Evolutionary conservation across 140 eudicot species (phyloP), one percentile per base, ranked within the genome.

Genomic region (Bidens hawaiensis): DNA sequence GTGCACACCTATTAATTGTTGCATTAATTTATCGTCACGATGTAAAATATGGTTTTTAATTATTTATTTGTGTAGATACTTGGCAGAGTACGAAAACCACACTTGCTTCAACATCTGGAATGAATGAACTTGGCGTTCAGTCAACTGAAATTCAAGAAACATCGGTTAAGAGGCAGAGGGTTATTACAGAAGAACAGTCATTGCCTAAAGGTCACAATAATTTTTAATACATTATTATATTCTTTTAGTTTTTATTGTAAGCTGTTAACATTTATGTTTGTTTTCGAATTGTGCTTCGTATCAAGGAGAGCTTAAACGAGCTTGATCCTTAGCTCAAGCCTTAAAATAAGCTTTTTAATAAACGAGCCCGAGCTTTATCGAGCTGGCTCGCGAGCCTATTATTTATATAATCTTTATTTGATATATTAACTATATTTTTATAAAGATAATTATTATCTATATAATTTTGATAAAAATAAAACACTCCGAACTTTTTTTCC

Each of bases 151-250:
- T 56, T 43, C 82, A 75, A 54, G 70, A 65, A 3, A 22, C 88
- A 0, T 24, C 76, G 22, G 65, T 31, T 10, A 70, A 79, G 56
- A 78, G 62, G 30, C 77, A 43, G 43, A 67, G 46, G 36, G 54
- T 36, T 24, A 58, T 15, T 30, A 15, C 64, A 36, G 74, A 74
- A 33, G 71, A 75, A 9, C 57, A 40, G 13, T 53, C 69, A 1
- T 27, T 30, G 18, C 64, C 75, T 42, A 76, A 63, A 81, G 89
- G 95, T 87, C 28, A 69, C 34, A 76, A 60, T 42, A 46, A 40
- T 33, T 31, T 38, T 62, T 19, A 10, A 16, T 46, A 15, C 28
- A 45, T 58, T 36, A 24, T 21, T 52, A 38, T n/a, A n/a, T 16
- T 6, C 30, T 27, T 60, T 21, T 17, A 31, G 3, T 33, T 52